Conservation (phyloP, 2,329 filamentous ascomycete species). For the Alternaria rosae region DNA sequence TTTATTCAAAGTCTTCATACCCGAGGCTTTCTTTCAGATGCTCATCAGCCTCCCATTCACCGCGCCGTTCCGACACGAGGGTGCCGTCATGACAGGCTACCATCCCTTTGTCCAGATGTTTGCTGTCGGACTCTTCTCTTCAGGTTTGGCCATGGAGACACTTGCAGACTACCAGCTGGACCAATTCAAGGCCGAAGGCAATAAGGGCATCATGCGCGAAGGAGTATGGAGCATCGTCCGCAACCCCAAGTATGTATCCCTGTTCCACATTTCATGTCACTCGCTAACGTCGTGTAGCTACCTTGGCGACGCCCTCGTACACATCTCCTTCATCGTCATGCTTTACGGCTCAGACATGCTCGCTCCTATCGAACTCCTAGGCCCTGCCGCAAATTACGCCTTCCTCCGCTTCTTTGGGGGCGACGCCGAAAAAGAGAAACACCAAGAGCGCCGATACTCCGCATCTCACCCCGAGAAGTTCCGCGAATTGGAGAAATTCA, state of each 20-base stretch:
- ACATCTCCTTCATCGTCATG: constrained; percentile 66
- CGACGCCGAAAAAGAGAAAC: constrained; percentile 62
- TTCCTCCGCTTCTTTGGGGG: constrained; percentile 66
- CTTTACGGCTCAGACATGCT: constrained; percentile 64
- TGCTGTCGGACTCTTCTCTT: constrained; percentile 63
- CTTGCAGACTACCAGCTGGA: constrained; percentile 66
- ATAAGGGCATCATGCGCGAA: constrained; percentile 57
- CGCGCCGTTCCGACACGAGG: constrained; percentile 60
- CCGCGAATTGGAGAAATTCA: constrained; percentile 61
- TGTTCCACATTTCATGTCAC: background rate
- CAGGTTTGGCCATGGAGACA: constrained; percentile 64
- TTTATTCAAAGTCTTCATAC: constrained; percentile 62
- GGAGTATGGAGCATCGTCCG: constrained; percentile 69
- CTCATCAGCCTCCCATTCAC: constrained; percentile 66
- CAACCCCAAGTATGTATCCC: constrained; percentile 64
- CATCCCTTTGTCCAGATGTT: constrained; percentile 46
- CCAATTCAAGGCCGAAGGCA: constrained; percentile 55
- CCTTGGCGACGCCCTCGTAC: constrained; percentile 66
- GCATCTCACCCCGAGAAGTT: constrained; percentile 61
- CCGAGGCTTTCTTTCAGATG: constrained; percentile 65
- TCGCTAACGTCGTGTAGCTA: constrained; percentile 54
- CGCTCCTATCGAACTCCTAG: constrained; percentile 62
- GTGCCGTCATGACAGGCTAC: constrained; percentile 47
- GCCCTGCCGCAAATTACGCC: constrained; percentile 65
- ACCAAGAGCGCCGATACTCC: constrained; percentile 62